phyloP scores from a whole-genome alignment of 257 asterid genomes.

The Ophiorrhiza pumila region DNA sequence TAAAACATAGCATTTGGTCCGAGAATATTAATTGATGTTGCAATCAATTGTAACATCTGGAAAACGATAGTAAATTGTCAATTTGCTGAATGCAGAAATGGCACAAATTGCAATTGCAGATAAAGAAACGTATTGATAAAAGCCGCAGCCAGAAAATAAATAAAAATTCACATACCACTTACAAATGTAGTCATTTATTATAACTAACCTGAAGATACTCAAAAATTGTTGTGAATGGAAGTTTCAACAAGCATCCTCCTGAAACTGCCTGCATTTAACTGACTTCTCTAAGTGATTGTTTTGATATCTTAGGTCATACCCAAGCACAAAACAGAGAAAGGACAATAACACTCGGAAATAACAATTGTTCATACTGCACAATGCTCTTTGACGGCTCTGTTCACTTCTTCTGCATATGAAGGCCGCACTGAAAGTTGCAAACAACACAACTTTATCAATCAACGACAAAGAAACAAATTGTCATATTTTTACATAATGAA shows the following conservation, averaged over 20 bases:
- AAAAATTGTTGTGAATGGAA: constrained; percentile 84
- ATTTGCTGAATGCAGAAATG: constrained; percentile 3
- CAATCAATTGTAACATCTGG: constrained; percentile 74
- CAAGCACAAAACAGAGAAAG: background rate
- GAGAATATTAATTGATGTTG: constrained; percentile 51
- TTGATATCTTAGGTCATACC: background rate
- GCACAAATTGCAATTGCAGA: background rate
- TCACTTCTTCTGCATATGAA: constrained; percentile 45
- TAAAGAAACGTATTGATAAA: background rate
- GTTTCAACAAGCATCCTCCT: constrained; percentile 66
- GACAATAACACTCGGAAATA: background rate
- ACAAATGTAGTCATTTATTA: background rate
- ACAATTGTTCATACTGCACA: constrained; percentile 40
- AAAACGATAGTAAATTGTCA: constrained; percentile 8
- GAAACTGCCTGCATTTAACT: constrained; percentile 54
- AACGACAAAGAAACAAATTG: background rate
- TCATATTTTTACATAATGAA: background rate
- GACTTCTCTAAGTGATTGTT: constrained; percentile 4
- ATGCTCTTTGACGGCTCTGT: constrained; percentile 49
- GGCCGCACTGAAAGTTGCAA: constrained; percentile 45
- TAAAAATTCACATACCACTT: too few species aligned
- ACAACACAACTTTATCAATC: constrained; percentile 12
- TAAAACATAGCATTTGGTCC: constrained; percentile 74
- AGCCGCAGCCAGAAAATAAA: background rate
- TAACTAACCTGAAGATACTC: constrained; percentile 82